A percentile compares a stretch with the other conserved stretches of the same genome.
Evolutionary conservation across 306 rosid species (phyloP).

Genomic region (Vigna mungo): DNA sequence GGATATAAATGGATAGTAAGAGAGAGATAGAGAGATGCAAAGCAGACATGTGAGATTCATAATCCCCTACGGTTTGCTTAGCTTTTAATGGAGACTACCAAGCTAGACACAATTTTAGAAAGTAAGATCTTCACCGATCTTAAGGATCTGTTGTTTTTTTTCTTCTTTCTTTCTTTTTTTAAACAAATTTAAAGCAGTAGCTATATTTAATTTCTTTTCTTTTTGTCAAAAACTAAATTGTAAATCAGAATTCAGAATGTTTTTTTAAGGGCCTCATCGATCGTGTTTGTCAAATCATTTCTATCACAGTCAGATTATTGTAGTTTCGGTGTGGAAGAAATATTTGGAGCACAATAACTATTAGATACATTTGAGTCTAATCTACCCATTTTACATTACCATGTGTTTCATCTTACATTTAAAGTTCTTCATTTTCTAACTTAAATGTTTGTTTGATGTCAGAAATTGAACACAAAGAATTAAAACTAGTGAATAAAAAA

Average conservation of each 20-base stretch:
- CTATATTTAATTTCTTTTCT: constrained; percentile 19
- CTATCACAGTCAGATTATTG: not conserved
- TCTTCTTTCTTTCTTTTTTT: not conserved
- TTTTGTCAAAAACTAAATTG: constrained; percentile 43
- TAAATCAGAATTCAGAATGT: constrained; percentile 49
- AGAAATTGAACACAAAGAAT: too few relatives aligned
- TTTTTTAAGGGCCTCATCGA: constrained; percentile 34
- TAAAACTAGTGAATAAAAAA: too few relatives aligned
- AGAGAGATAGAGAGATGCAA: constrained; percentile 31
- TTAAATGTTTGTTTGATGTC: too few relatives aligned
- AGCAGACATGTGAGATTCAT: constrained; percentile 44
- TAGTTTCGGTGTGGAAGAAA: not conserved
- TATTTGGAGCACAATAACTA: not conserved
- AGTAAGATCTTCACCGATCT: constrained; percentile 48
- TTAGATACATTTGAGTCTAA: not conserved
- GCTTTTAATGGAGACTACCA: constrained; percentile 45
- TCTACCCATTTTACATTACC: not conserved
- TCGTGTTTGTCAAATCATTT: constrained; percentile 30
- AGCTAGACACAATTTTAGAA: constrained; percentile 35
- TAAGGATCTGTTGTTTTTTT: constrained; percentile 35
- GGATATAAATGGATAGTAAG: constrained; percentile 47
- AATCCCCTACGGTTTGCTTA: constrained; percentile 44
- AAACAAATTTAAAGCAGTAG: constrained; percentile 29
- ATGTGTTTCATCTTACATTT: not conserved
- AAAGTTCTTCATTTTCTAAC: not conserved